These are phyloP conservation scores for Suillus brevipes DNA, from an alignment of 768 basidiomycete genomes.

Conservation along the genomic window DNA sequence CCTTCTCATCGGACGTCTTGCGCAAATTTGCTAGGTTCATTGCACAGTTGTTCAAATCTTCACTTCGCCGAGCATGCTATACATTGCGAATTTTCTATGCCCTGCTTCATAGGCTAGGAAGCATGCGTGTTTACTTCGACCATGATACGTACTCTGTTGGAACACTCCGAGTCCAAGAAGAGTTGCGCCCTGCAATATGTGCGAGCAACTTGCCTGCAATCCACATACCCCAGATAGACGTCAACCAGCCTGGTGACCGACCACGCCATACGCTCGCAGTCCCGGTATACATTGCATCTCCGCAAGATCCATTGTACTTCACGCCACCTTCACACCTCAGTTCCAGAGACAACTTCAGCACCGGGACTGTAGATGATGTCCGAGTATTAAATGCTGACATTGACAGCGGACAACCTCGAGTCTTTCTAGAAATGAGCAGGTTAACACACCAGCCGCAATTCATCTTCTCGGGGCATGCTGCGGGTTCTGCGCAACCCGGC, in stretches of 20 bases:
- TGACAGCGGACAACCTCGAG: too few species aligned
- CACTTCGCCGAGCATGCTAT: neutral
- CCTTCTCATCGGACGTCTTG: neutral
- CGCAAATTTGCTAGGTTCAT: neutral
- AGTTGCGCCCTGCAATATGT: neutral
- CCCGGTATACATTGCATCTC: neutral
- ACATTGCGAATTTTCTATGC: neutral
- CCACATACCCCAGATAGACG: neutral
- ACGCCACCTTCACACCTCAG: neutral
- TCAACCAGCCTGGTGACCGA: too few species aligned
- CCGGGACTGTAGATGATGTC: neutral
- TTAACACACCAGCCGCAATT: too few species aligned
- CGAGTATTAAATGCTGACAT: neutral
- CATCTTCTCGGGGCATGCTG: neutral
- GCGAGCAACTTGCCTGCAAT: neutral
- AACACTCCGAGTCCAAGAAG: neutral
- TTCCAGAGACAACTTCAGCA: too few species aligned
- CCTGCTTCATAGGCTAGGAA: neutral
- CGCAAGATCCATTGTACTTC: neutral
- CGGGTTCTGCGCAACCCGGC: neutral
- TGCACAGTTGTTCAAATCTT: neutral
- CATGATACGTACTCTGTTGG: neutral
- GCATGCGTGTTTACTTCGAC: neutral
- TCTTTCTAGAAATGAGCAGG: too few species aligned
- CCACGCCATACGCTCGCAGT: neutral